Base-by-base conservation (phyloP, 2,329 filamentous ascomycete species). In the Cryphonectria naterciae region DNA sequence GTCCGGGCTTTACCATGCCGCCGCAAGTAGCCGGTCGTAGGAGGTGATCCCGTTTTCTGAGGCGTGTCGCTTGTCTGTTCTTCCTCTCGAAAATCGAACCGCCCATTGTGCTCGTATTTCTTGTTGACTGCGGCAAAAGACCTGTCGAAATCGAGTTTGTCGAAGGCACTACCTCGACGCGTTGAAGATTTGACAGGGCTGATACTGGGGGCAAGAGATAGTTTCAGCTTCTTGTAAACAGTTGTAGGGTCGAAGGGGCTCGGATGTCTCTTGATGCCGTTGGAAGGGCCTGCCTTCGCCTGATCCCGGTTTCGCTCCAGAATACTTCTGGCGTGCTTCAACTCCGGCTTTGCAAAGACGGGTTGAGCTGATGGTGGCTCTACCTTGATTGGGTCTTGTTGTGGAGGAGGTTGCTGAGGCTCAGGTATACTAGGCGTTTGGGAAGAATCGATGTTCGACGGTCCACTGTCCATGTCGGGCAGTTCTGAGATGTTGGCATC, bases 161-260 rank as follows among this genome's bases (percentile, higher is more conserved):
- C 85, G 73, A 88, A 90, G 15, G 86, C 80, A 71, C 84, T 88
- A 11, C 78, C 79, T 46, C 83, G 83, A 11, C 82, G 80, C 28
- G 73, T 75, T 4, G 75, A 71, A 32, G 70, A 74, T 25, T 75
- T 68, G 41, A 65, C 76, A 73, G 69, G 70, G 73, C 52, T 70
- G 58, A 72, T 75, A 69, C 56, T 72, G 67, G 64, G 76, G 54
- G 71, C 75, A 39, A 87, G 75, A 17, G 85, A 86, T 3, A 87
- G 85, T 43, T 83, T 80, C 13, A 90, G 84, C 56, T 86, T 83
- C 76, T 89, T 89, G 76, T 86, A 89, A 1, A 90, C 87, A 0
- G 86, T 87, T 72, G 87, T 83, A 2, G 86, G 84, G 64, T 87
- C 85, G 72, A 89, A 89, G 0, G 88, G 88, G 73, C 88, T 90